Evolutionary conservation across 257 asterid species (phyloP).

Genomic region (Lithospermum erythrorhizon): DNA sequence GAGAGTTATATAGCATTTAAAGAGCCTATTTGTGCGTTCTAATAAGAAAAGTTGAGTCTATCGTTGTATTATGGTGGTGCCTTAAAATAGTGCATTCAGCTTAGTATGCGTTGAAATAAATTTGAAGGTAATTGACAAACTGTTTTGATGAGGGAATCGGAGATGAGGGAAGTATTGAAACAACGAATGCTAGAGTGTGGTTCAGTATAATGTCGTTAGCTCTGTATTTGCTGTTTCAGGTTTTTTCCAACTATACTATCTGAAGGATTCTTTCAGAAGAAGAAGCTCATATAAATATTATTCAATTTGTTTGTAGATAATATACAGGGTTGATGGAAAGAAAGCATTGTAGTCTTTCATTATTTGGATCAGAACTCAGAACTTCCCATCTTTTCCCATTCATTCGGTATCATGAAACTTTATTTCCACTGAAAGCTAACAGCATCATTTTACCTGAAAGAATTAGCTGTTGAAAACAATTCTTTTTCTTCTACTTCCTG

Average conservation of each 20-base stretch:
- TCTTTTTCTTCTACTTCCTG: neutral
- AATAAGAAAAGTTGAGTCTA: neutral
- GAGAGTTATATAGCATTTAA: no score
- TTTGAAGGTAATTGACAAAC: neutral
- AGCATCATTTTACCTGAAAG: neutral
- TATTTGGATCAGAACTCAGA: neutral
- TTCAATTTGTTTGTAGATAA: no score
- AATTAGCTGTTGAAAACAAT: neutral
- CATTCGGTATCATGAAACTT: neutral
- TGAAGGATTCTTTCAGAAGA: slow-evolving; percentile 57
- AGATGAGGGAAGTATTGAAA: slow-evolving; percentile 62
- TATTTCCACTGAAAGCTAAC: neutral
- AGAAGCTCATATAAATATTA: slow-evolving; percentile 41
- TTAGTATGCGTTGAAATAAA: neutral
- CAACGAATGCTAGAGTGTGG: slow-evolving; percentile 49
- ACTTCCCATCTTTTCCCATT: neutral
- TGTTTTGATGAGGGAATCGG: slow-evolving; percentile 30
- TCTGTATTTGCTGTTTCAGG: slow-evolving; percentile 38
- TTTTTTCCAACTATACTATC: slow-evolving; percentile 34
- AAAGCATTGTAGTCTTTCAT: neutral
- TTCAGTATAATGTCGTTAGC: slow-evolving; percentile 42
- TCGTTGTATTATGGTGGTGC: no score
- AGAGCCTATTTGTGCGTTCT: neutral
- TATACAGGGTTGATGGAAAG: neutral
- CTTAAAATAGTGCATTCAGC: no score